A percentile compares a stretch with the other conserved stretches of the same genome.
phyloP scores from a whole-genome alignment of 352 stramenopile genomes.

The Globisporangium spinosum region DNA sequence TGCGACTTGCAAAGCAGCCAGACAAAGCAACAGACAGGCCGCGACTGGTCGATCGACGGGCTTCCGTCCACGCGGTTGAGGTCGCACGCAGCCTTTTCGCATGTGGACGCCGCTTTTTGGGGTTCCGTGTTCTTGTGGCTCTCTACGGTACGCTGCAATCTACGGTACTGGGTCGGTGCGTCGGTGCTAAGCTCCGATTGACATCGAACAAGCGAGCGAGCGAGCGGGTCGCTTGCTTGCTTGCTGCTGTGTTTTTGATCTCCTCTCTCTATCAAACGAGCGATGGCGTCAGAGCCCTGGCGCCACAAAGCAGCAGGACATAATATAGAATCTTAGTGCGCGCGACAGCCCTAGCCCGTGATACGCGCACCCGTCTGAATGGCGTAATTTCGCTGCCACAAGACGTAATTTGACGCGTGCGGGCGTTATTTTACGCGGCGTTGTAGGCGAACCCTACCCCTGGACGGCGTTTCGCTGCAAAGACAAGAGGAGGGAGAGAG shows the following conservation, averaged over 20 bases:
- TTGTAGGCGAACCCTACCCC: neutral
- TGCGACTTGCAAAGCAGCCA: neutral
- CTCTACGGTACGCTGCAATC: no score
- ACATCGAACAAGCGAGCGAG: no score
- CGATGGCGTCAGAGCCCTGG: slow-evolving; percentile 6
- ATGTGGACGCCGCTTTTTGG: neutral
- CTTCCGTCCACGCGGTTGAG: neutral
- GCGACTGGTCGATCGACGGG: neutral
- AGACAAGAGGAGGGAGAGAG: neutral
- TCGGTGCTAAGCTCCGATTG: neutral
- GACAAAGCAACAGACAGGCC: neutral
- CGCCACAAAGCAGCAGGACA: slow-evolving; percentile 1
- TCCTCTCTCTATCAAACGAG: neutral
- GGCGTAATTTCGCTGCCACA: slow-evolving; percentile 1
- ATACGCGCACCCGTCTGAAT: neutral
- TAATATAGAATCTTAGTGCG: slow-evolving; percentile 6
- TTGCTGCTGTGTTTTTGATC: neutral
- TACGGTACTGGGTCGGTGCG: neutral
- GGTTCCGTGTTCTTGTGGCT: neutral
- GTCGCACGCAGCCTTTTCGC: neutral
- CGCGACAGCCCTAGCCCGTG: neutral
- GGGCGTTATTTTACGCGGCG: neutral
- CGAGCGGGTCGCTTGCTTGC: no score
- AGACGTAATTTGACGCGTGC: slow-evolving; percentile 6
- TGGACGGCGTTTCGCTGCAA: neutral